Base-by-base conservation (phyloP, 1,139 yeast genomes). In the Kodamaea derodonti region DNA sequence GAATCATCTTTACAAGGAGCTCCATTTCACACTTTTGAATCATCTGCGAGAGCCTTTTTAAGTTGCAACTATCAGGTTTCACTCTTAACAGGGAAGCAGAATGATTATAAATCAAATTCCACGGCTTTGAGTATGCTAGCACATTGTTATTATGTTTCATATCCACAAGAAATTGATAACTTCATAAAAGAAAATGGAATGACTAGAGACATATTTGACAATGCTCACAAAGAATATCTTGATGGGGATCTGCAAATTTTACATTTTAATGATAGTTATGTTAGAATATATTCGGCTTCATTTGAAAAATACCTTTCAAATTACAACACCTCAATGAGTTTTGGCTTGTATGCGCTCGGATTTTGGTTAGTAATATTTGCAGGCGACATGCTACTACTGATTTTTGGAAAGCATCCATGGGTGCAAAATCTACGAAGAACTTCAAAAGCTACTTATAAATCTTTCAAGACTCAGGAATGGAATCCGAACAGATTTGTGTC, bases 41-140 rank as follows among this genome's bases (percentile, higher is more conserved):
- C 43, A 12, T 47, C 54, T 23, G 51, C 50, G 31, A 60, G 64
- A 13, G 68, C 71, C 2, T 56, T 46, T 25, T 49, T 47, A 20
- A 52, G 65, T 9, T 68, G 74, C 41, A 49, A 43, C 28, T 55
- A 42, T 39, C 67, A 60, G 42, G 49, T 64, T 12, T 25, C 35
- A 24, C 33, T 10, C 38, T 36, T n/a, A 60, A 36, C 5, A 31
- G 35, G 16, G 35, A 38, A 10, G 9, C 14, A 10, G 12, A 24
- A 33, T 5, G 32, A 36, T 20, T 36, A 33, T 32, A 38, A 24
- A 34, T 33, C 29, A 7, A 39, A 42, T 7, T 35, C 34, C 24
- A 48, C 56, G 30, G 71, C 72, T 1, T 49, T 68, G 45, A 64
- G 72, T n/a, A 65, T 72, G 1, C 57, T 67, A 31, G 54, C 72